Base-by-base conservation (phyloP, 2,329 filamentous ascomycete genomes). In the Microcyclospora tardicrescens region DNA sequence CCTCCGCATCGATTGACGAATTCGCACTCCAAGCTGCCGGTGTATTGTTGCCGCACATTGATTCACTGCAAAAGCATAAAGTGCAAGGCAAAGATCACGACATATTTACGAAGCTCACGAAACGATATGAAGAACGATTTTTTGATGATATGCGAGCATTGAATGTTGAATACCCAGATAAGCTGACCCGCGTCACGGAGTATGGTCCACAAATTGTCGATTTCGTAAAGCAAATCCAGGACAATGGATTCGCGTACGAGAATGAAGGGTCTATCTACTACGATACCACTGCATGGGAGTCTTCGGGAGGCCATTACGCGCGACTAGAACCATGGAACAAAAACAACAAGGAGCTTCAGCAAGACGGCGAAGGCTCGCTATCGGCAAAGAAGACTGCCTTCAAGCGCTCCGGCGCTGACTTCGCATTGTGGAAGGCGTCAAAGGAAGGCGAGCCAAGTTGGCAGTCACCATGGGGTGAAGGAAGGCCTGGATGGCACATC, bases 401-500 rank as follows among this genome's bases (percentile, higher is more conserved):
- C 49, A 96, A 96, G 67, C 77, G 79, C 38, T 79, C 76, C 16
- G 68, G 79, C 2, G 79, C 81, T 6, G 87, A 96, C 54, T 96
- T 96, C 62, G 87, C 86, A 1, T 67, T 96, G 2, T 95, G 86
- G 87, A 96, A 96, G 60, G 78, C 80, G 38, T 87, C 81, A 1
- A 95, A 93, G 63, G 76, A 84, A 11, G 89, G 89, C 33, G 89
- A 96, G 67, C 89, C 89, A 0, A 82, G 76, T 48, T 96, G 89
- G 89, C 70, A 77, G 5, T 91, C 82, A 50, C 77, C 78, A 3
- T 96, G 89, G 87, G 86, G 89, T 4, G 71, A 78, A 40, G 87
- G 87, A 4, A 72, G 89, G 33, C 89, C 89, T 1, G 89, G 89
- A 13, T 96, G 89, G 89, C 89, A 95, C 56, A 95, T 95, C 54